Base-by-base conservation (phyloP, 2,329 filamentous ascomycete genomes). In the Epicoccum nigrum region DNA sequence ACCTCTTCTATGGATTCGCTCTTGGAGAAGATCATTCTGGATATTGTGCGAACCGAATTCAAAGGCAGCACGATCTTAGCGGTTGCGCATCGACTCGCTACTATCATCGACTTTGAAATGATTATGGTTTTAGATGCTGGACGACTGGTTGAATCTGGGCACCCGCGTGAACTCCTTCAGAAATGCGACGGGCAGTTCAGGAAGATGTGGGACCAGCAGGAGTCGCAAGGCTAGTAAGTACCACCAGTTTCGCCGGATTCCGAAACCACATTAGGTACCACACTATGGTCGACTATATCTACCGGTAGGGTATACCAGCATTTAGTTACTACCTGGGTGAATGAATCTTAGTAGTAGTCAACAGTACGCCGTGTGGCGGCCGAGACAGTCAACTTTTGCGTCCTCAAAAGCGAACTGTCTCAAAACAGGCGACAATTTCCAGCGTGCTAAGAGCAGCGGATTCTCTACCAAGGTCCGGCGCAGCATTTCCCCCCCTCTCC, bases 1-100 rank as follows among this genome's bases (percentile, higher is more conserved):
- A 86, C 83, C 0, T 76, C 80, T 0, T 75, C 82, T 1, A 74
- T 86, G 1, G 83, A 85, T 28, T 25, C 17, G 13, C 7, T 38
- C 8, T 56, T 45, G 4, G 58, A 60, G 27, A 17, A 25, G 9
- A 31, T 52, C 7, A 48, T 60, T 17, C 51, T 54, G 23, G 8
- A 35, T 11, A 21, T 23, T 11, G 45, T 60, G 12, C 40, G 47
- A n/a, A 30, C 30, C 11, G 28, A 27, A 4, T 58, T 58, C 31
- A 30, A 45, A 32, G 25, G 45, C 35, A 13, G 40, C 17, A 58
- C 33, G 1, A 45, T 58, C 9, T 35, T 58, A 15, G 49, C 34
- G 13, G 34, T 41, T 8, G 47, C 47, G 4, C 45, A 49, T 42
- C 32, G 43, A 2, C 25, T 47, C 5, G 34, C 27, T 17, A 45